Percentiles rank a stretch among this genome's conserved stretches.
Evolutionary conservation across 164 flowering plant species (phyloP).

Genomic region (Hamamelis virginiana): DNA sequence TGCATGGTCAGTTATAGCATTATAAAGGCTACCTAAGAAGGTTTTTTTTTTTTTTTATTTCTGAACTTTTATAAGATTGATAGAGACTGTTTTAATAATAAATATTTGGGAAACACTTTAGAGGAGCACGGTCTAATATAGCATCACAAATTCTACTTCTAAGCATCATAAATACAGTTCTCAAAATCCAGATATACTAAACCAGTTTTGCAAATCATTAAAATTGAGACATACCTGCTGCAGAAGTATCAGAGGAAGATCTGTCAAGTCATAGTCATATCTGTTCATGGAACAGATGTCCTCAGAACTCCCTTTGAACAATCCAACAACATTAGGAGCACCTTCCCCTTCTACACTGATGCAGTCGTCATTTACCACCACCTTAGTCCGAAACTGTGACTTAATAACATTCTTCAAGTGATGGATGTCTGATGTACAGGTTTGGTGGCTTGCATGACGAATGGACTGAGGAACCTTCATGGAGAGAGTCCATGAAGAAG

Average conservation of each 20-base stretch:
- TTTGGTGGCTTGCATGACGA: slow-evolving; percentile 38
- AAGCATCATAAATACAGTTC: not conserved
- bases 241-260: slow-evolving; percentile 74
- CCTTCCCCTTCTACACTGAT: slow-evolving; percentile 86
- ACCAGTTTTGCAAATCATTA: not conserved
- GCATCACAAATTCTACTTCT: too few relatives aligned
- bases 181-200: not conserved
- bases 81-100: too few relatives aligned
- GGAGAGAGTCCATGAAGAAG: slow-evolving; percentile 85
- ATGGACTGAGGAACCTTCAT: slow-evolving; percentile 72
- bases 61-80: too few relatives aligned
- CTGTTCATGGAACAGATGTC: slow-evolving; percentile 49
- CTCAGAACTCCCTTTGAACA: slow-evolving; percentile 58
- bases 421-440: slow-evolving; percentile 28
- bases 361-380: slow-evolving; percentile 80
- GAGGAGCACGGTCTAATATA: too few relatives aligned
- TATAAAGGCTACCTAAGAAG: too few relatives aligned
- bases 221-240: slow-evolving; percentile 62
- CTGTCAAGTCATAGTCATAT: slow-evolving; percentile 73
- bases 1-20: too few relatives aligned
- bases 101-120: too few relatives aligned
- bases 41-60: too few relatives aligned
- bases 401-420: slow-evolving; percentile 32
- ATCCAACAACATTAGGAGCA: slow-evolving; percentile 78
- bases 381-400: slow-evolving; percentile 70